Percentiles rank a stretch among this genome's conserved stretches.
Conservation (phyloP, 305 asterid species). For the Solanum hybrid region DNA sequence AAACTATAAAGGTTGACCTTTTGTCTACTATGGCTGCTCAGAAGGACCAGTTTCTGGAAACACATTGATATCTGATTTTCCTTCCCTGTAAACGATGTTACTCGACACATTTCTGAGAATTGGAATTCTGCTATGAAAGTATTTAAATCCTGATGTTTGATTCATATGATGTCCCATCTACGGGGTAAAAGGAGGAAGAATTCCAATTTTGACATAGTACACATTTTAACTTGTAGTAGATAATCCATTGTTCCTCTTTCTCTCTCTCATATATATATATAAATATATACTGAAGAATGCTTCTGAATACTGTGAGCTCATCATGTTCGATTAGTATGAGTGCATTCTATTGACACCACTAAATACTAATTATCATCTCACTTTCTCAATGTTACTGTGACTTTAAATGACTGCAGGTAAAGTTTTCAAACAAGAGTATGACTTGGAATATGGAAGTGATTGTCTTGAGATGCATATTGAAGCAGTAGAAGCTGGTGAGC, state of each 20-base stretch:
- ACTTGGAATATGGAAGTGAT: conserved; percentile 81
- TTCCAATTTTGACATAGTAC: background rate
- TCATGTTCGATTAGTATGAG: background rate
- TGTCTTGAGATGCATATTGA: conserved; percentile 84
- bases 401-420: conserved; percentile 34
- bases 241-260: background rate
- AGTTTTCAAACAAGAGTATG: conserved; percentile 66
- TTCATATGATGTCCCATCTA: background rate
- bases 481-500: conserved; percentile 63
- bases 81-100: background rate
- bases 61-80: background rate
- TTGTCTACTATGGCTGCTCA: background rate
- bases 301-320: background rate
- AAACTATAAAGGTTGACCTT: background rate
- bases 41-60: conserved; percentile 1
- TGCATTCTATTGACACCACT: background rate
- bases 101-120: background rate
- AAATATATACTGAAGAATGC: background rate
- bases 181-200: background rate
- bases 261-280: background rate
- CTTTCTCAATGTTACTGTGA: background rate
- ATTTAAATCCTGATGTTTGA: background rate
- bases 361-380: background rate
- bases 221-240: background rate
- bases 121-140: background rate